Conservation (phyloP, 1,284 basidiomycete species). For the Cutaneotrichosporon sp. region DNA sequence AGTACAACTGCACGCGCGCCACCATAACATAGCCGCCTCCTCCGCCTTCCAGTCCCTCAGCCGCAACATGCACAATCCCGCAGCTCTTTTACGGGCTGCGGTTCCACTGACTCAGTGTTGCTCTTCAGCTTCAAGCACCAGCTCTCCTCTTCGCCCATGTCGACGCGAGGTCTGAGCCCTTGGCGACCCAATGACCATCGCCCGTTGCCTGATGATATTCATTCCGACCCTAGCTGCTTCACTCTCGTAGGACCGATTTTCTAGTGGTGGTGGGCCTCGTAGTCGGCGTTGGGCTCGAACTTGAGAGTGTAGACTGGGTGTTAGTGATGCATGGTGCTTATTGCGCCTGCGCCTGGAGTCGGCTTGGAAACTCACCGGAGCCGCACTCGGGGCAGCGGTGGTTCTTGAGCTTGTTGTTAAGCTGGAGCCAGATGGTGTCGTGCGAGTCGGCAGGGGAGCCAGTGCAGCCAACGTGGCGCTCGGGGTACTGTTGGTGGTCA, state of each 20-base stretch:
- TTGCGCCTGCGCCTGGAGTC: too few relatives aligned
- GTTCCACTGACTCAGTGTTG: too few relatives aligned
- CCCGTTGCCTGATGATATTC: conserved; percentile 13
- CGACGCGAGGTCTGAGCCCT: not conserved
- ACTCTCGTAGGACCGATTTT: conserved; percentile 14
- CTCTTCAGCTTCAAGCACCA: not conserved
- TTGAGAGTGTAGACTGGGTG: conserved; percentile 44
- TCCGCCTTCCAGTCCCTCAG: too few relatives aligned
- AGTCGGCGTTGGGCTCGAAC: conserved; percentile 37
- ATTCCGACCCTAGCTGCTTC: conserved; percentile 19
- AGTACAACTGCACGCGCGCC: too few relatives aligned
- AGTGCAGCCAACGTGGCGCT: conserved; percentile 84
- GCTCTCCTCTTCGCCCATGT: not conserved
- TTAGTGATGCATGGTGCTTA: too few relatives aligned
- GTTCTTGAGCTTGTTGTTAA: conserved; percentile 58
- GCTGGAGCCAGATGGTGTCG: conserved; percentile 77
- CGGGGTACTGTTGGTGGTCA: conserved; percentile 57
- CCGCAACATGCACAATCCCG: too few relatives aligned
- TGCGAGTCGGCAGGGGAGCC: conserved; percentile 88
- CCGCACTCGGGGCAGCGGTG: conserved; percentile 87
- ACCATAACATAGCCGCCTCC: too few relatives aligned
- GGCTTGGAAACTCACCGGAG: conserved; percentile 44
- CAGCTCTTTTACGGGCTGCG: too few relatives aligned
- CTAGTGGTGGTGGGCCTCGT: conserved; percentile 39
- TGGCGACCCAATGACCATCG: not conserved